Evolutionary conservation across 2,329 filamentous ascomycete genomes (phyloP), one percentile per base, ranked within the genome.

Genomic region (Ophiocordyceps camponoti-rufipedis): DNA sequence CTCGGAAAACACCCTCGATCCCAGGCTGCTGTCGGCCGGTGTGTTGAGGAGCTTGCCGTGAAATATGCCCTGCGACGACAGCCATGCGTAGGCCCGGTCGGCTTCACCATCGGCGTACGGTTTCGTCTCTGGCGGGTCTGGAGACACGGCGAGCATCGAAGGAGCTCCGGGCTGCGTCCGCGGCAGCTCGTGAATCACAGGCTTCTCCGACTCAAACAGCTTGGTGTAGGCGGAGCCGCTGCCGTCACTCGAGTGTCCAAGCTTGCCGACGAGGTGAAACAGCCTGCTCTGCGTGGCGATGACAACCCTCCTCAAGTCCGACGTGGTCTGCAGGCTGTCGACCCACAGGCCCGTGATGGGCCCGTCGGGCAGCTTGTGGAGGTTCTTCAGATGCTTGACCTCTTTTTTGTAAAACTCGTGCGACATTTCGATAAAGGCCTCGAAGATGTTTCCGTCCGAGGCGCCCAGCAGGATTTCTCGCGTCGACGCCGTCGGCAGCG

Each of bases 321-420:
- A 63, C 52, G 76, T 67, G n/a, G 75, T 77, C 32, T 70, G 65
- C 38, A 94, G 65, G 35, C 74, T 69, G 55, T 96, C 89, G 10
- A 82, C 81, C 78, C 85, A 94, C 14, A 96, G 58, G 1, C 91
- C 91, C 1, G 84, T 85, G 33, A 96, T 75, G 0, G 88, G 78
- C 0, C 82, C 85, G 59, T 94, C 87, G 1, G 81, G 75, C 8
- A 87, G 73, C 58, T 82, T 88, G 60, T 88, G 87, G 18, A 98
- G 72, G 33, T 72, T 75, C 61, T 89, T 89, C 48, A 94, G 65
- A 59, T 94, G 94, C 62, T 86, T 87, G 60, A 98, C 91, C 62
- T 96, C 88, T 57, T 89, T 83, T 53, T 86, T 77, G 63, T 95
- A 96, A 64, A 95, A 95, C 59, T 96, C 91, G 43, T 82, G 87